Conservation (phyloP, 805 yeast genomes). For the Saturnispora serradocipensis region DNA sequence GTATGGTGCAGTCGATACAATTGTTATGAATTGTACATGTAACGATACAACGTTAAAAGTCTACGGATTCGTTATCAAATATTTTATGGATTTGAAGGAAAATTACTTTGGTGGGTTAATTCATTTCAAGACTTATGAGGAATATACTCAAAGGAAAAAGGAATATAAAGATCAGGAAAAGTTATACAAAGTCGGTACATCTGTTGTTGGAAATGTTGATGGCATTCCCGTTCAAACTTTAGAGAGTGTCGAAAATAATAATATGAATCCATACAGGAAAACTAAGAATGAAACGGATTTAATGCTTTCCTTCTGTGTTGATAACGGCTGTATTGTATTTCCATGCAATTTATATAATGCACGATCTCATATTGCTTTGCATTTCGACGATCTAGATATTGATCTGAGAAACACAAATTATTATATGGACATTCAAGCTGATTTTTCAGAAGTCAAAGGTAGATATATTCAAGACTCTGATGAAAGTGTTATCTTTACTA, state of each 20-base stretch:
- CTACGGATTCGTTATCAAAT: slow-evolving; percentile 73
- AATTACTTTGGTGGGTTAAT: slow-evolving; percentile 84
- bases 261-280: slow-evolving; percentile 25
- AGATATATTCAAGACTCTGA: slow-evolving; percentile 19
- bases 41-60: slow-evolving; percentile 58
- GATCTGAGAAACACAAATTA: slow-evolving; percentile 84
- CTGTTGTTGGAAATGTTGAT: slow-evolving; percentile 1
- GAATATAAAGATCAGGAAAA: background rate
- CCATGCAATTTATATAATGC: slow-evolving; percentile 65
- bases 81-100: slow-evolving; percentile 66
- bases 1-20: slow-evolving; percentile 58
- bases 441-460: slow-evolving; percentile 50
- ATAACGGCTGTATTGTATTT: slow-evolving; percentile 59
- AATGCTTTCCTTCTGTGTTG: slow-evolving; percentile 58
- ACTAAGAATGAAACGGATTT: slow-evolving; percentile 70
- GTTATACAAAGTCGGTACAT: slow-evolving; percentile 4
- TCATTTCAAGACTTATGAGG: slow-evolving; percentile 83
- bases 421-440: slow-evolving; percentile 86
- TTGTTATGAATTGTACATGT: slow-evolving; percentile 56
- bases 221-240: slow-evolving; percentile 10
- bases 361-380: slow-evolving; percentile 49
- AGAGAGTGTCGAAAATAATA: slow-evolving; percentile 13
- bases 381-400: slow-evolving; percentile 56
- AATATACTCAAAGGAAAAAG: slow-evolving; percentile 37
- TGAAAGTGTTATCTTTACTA: slow-evolving; percentile 19